Conservation (phyloP, 2,329 filamentous ascomycete genomes). For the Sporothrix phasma region DNA sequence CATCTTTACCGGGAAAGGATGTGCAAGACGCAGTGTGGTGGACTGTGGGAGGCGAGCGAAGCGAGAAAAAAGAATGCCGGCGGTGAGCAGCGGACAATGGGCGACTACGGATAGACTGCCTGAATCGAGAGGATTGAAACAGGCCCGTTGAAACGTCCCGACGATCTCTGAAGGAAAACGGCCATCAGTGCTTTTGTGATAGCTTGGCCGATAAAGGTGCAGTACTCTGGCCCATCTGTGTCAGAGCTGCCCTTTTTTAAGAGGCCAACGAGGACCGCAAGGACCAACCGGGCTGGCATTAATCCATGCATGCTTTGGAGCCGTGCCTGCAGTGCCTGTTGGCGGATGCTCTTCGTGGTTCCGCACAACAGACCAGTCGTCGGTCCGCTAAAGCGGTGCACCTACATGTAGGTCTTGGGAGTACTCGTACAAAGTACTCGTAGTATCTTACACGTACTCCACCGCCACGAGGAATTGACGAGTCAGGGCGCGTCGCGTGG, state of each 20-base stretch:
- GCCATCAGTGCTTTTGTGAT: not conserved
- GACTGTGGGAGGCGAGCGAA: not conserved
- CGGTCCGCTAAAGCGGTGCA: too few relatives aligned
- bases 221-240: not conserved
- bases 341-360: not conserved
- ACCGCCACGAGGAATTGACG: constrained; percentile 9
- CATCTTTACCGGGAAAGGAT: not conserved
- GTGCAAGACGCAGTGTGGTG: not conserved
- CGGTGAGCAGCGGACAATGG: not conserved
- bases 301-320: not conserved
- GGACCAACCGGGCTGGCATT: not conserved
- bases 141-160: not conserved
- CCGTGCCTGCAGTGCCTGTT: not conserved
- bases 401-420: too few relatives aligned
- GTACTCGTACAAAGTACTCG: too few relatives aligned
- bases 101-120: not conserved
- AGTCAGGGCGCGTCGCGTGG: not conserved
- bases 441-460: not conserved
- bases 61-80: not conserved
- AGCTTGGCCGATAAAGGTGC: not conserved
- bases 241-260: not conserved
- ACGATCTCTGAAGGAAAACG: not conserved
- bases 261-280: not conserved
- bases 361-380: too few relatives aligned
- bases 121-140: not conserved